phyloP scores from a whole-genome alignment of 257 asterid genomes.

The Oldenlandia corymbosa region DNA sequence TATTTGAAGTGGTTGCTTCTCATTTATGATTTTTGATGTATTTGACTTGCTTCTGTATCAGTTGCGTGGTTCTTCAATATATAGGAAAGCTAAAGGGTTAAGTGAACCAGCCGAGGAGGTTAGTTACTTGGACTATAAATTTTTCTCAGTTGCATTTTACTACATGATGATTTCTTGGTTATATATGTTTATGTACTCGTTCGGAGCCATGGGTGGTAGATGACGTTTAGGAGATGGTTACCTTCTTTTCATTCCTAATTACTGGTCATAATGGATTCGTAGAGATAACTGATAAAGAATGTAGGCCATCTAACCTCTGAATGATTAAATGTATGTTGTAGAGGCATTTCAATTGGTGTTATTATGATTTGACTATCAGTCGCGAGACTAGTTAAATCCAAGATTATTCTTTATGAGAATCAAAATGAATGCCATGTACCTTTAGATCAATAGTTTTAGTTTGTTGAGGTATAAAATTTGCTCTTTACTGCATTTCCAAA shows the following conservation, averaged over 20 bases:
- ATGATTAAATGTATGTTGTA: neutral
- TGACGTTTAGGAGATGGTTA: neutral
- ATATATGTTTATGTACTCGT: neutral
- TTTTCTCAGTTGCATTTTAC: neutral
- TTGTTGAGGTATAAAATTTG: neutral
- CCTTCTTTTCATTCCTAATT: neutral
- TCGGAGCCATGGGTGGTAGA: neutral
- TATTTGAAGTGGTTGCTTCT: neutral
- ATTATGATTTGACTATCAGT: neutral
- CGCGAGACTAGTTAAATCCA: neutral
- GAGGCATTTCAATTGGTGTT: neutral
- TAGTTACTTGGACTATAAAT: constrained; percentile 8
- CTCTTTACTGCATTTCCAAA: neutral
- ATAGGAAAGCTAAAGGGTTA: constrained; percentile 59
- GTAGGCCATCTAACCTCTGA: neutral
- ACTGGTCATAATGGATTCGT: neutral
- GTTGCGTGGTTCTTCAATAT: constrained; percentile 73
- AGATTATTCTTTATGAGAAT: too few species aligned
- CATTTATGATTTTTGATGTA: neutral
- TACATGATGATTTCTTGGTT: neutral
- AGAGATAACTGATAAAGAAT: neutral
- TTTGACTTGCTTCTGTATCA: constrained; percentile 19
- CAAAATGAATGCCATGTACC: too few species aligned
- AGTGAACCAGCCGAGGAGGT: constrained; percentile 98
- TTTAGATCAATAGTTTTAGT: neutral